These are phyloP conservation scores for Schizophyllum commune DNA, from an alignment of 1,284 basidiomycete species.

Conservation along the genomic window DNA sequence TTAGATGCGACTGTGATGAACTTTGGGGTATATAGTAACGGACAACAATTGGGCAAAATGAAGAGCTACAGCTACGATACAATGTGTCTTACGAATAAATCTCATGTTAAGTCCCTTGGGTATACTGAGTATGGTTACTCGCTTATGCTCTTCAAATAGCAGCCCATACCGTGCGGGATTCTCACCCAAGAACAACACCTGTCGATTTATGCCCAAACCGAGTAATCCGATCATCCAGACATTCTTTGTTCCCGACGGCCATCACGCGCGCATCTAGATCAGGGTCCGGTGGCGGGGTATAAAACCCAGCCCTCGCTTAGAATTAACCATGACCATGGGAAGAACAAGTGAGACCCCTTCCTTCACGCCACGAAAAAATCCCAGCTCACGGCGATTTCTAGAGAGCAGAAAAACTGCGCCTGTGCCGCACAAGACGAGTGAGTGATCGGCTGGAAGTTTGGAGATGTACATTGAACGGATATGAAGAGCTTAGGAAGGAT, in stretches of 20 bases:
- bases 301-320: background rate
- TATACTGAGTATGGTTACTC: too few relatives aligned
- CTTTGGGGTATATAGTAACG: too few relatives aligned
- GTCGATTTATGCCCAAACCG: background rate
- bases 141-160: too few relatives aligned
- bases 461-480: background rate
- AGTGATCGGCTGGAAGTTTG: background rate
- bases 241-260: background rate
- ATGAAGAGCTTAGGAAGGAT: slow-evolving; percentile 71
- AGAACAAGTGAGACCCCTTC: background rate
- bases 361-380: background rate
- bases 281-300: too few relatives aligned
- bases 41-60: too few relatives aligned
- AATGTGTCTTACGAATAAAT: too few relatives aligned
- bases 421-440: background rate
- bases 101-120: too few relatives aligned
- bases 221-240: background rate
- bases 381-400: background rate
- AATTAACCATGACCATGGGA: background rate
- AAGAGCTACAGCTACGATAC: too few relatives aligned
- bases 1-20: background rate
- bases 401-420: background rate
- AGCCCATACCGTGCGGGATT: too few relatives aligned
- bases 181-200: too few relatives aligned
- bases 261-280: background rate